Conservation (phyloP, 2,329 filamentous ascomycete genomes). For the Colletotrichum tropicale region DNA sequence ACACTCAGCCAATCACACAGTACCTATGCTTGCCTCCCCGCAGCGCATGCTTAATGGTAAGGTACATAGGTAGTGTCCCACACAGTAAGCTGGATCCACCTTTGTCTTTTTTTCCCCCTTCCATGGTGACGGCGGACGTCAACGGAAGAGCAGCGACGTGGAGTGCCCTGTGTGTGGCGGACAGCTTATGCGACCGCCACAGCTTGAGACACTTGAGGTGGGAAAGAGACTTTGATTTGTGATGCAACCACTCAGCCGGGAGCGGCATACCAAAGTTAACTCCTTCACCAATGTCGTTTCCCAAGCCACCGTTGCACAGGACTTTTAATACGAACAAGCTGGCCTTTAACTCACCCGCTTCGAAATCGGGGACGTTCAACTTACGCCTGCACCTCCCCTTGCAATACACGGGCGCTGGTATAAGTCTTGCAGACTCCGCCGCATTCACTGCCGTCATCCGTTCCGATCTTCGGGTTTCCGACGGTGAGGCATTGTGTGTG, state of each 20-base stretch:
- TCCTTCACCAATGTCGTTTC: not conserved
- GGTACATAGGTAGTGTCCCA: no score
- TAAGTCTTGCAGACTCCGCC: not conserved
- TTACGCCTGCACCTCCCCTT: not conserved
- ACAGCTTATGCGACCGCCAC: not conserved
- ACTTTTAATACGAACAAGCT: not conserved
- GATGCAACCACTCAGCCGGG: slow-evolving; percentile 11
- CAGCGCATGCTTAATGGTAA: not conserved
- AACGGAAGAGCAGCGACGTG: not conserved
- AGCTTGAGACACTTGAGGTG: slow-evolving; percentile 16
- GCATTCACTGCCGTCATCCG: not conserved
- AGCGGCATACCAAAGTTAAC: not conserved
- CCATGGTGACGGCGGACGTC: not conserved
- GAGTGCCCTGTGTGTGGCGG: not conserved
- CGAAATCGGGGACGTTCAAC: not conserved
- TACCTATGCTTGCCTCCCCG: not conserved
- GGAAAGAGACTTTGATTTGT: slow-evolving; percentile 11
- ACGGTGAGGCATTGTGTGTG: not conserved
- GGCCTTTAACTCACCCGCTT: not conserved
- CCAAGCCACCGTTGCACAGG: not conserved
- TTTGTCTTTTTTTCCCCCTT: not conserved
- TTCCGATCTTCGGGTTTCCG: not conserved
- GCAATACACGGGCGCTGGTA: not conserved
- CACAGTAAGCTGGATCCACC: not conserved
- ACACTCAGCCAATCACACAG: not conserved